A percentile compares a stretch with the other conserved stretches of the same genome.
Conservation (phyloP, 1,284 basidiomycete genomes). For the Sparassis latifolia region DNA sequence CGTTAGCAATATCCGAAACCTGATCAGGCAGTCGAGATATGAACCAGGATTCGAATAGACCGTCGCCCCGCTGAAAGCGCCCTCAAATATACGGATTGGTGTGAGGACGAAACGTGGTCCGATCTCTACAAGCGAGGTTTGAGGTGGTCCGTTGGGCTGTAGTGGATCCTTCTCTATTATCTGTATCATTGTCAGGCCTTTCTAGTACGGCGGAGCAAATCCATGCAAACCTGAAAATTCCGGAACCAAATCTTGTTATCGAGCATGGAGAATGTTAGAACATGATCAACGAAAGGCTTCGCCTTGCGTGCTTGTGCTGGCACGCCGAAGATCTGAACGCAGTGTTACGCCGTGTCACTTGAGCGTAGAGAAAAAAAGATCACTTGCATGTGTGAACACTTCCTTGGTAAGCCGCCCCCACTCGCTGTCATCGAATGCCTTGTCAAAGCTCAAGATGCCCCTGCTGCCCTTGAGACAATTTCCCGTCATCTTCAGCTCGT, state of each 20-base stretch:
- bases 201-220: background rate
- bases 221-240: conserved; percentile 79
- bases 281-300: conserved; percentile 98
- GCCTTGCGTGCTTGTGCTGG: conserved; percentile 84
- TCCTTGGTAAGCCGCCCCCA: conserved; percentile 92
- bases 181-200: conserved; percentile 27
- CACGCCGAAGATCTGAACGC: conserved; percentile 84
- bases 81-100: conserved; percentile 98
- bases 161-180: conserved; percentile 76
- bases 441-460: conserved; percentile 90
- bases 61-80: conserved; percentile 91
- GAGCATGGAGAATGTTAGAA: conserved; percentile 92
- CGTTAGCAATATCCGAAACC: background rate
- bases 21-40: conserved; percentile 16
- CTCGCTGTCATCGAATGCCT: conserved; percentile 83
- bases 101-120: conserved; percentile 97
- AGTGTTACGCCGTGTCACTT: background rate
- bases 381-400: conserved; percentile 89
- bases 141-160: conserved; percentile 68
- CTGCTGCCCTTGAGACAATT: conserved; percentile 97
- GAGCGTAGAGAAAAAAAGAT: background rate
- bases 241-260: conserved; percentile 99
- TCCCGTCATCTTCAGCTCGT: conserved; percentile 99
- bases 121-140: conserved; percentile 85
- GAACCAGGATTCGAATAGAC: conserved; percentile 93